Base-by-base conservation (phyloP, 257 asterid genomes). In the Eucommia ulmoides region DNA sequence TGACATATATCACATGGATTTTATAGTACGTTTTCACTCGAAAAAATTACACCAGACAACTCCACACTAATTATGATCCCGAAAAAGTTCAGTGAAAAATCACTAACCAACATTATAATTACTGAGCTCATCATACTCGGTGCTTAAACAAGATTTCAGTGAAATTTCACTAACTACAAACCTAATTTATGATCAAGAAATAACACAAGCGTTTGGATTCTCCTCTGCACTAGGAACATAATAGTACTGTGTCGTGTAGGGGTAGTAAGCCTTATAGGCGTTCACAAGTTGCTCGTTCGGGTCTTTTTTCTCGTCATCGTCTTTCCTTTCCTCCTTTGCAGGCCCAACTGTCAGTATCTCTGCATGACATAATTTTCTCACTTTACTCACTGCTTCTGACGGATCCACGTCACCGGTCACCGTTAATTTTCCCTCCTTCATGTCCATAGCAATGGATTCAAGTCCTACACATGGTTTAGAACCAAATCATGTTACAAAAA, bases 311-410 rank as follows among this genome's bases (percentile, higher is more conserved):
- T 42, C 19, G 1, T 42, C 48, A 16, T 15, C 48, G 19, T 42
- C 48, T 42, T 42, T 42, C 48, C 19, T 42, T 15, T 21, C 48
- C 48, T 42, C 48, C n/a, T 44, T 44, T 44, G 49, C 22, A 15
- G 49, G 49, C 22, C 49, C 22, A n/a, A 44, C 8, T 17, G 49
- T 1, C 3, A 44, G 17, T 44, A 44, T 44, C 3, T 44, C 22
- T 3, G 49, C 7, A 17, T 44, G 11, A 17, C 10, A 18, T 7
- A 44, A 8, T 17, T 44, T 44, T 44, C 49, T 44, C 49, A 44
- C 7, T 44, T 44, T 44, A 11, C 1, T 17, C 49, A 44, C 22
- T 44, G 20, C 49, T 3, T 17, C 21, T 17, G 10, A 8, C 20
- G 49, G 49, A 44, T 44, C 49, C 7, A 44, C 18, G 20, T 44